phyloP scores from a whole-genome alignment of 225 moss, liverwort and hornwort species.

The Physcomitrium patens region DNA sequence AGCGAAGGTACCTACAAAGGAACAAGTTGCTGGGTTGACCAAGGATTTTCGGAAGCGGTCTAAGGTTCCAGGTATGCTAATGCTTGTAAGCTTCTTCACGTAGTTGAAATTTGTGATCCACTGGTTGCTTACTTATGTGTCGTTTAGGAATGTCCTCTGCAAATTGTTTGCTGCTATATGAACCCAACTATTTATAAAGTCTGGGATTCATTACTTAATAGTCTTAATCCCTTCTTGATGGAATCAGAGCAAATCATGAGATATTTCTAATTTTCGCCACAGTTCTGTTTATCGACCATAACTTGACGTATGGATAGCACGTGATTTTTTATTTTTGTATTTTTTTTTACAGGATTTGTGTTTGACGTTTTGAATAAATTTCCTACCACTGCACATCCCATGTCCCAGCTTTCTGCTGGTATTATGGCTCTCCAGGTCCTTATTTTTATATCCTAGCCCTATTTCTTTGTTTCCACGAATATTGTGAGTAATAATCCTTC shows the following conservation, averaged over 20 bases:
- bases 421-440: slow-evolving; percentile 81
- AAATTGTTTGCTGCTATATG: too few relatives aligned
- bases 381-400: slow-evolving; percentile 74
- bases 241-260: too few relatives aligned
- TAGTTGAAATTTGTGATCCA: slow-evolving; percentile 17
- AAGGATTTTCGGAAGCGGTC: slow-evolving; percentile 71
- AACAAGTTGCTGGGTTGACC: slow-evolving; percentile 70
- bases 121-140: not conserved
- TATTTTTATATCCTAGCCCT: slow-evolving; percentile 9
- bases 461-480: not conserved
- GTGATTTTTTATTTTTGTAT: slow-evolving; percentile 14
- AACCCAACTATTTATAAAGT: not conserved
- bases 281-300: too few relatives aligned
- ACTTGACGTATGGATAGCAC: not conserved
- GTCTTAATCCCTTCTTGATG: not conserved
- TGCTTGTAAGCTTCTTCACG: slow-evolving; percentile 35
- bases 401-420: slow-evolving; percentile 84
- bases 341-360: slow-evolving; percentile 51
- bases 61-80: slow-evolving; percentile 64
- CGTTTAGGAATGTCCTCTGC: too few relatives aligned
- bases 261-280: too few relatives aligned
- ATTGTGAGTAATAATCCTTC: not conserved
- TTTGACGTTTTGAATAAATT: slow-evolving; percentile 83
- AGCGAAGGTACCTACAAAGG: slow-evolving; percentile 68
- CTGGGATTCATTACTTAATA: slow-evolving; percentile 10